Conservation (phyloP, 176 grass and related monocot species). For the Ensete glaucum region DNA sequence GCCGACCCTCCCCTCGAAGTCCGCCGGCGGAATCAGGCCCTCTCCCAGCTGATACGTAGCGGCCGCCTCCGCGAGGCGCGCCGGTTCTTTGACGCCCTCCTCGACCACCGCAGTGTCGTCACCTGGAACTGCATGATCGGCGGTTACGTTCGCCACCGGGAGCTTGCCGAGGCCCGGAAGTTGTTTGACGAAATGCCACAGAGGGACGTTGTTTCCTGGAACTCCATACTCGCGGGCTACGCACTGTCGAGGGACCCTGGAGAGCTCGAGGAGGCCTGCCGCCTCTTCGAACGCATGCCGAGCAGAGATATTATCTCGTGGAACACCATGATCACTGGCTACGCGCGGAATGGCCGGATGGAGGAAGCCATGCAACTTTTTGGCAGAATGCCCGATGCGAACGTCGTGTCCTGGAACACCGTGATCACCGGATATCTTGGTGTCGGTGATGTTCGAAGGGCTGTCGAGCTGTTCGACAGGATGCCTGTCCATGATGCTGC, state of each 20-base stretch:
- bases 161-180: conserved; percentile 18
- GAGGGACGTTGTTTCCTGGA: conserved; percentile 50
- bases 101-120: conserved; percentile 32
- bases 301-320: conserved; percentile 38
- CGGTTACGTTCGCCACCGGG: conserved; percentile 34
- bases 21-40: conserved; percentile 39
- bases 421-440: conserved; percentile 44
- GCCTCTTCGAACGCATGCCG: conserved; percentile 56
- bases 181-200: conserved; percentile 46
- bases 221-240: conserved; percentile 47
- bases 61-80: conserved; percentile 42
- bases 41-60: conserved; percentile 28
- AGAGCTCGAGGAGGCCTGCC: conserved; percentile 35
- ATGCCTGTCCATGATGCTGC: conserved; percentile 41
- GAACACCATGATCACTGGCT: conserved; percentile 49
- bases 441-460: conserved; percentile 30
- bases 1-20: not conserved
- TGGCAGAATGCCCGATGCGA: conserved; percentile 34
- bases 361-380: conserved; percentile 39
- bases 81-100: conserved; percentile 55
- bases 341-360: conserved; percentile 38
- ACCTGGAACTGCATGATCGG: conserved; percentile 61
- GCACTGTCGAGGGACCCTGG: conserved; percentile 12
- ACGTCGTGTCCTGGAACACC: conserved; percentile 52
- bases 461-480: conserved; percentile 35